phyloP scores from a whole-genome alignment of 2,329 filamentous ascomycete genomes.

The Aureobasidium uvarum region DNA sequence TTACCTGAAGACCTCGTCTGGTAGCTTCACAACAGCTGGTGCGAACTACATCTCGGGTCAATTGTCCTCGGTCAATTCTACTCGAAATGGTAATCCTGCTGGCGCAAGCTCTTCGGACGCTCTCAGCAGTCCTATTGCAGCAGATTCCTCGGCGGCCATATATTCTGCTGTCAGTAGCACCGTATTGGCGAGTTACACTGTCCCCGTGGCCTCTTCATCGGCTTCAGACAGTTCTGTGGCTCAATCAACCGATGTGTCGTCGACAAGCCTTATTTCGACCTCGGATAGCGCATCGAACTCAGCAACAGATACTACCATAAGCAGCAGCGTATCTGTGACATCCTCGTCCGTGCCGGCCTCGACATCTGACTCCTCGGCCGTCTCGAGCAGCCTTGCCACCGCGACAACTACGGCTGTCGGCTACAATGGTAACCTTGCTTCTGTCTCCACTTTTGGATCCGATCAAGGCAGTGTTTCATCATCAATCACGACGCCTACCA shows the following conservation, averaged over 20 bases:
- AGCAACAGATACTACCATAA: no score
- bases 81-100: not conserved
- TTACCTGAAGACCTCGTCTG: constrained; percentile 28
- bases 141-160: not conserved
- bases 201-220: not conserved
- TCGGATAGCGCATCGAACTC: not conserved
- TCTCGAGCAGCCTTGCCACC: not conserved
- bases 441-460: not conserved
- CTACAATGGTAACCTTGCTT: not conserved
- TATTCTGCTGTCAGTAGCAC: not conserved
- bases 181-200: not conserved
- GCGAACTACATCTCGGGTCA: constrained; percentile 25
- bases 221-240: not conserved
- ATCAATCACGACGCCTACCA: not conserved
- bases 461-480: not conserved
- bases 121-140: not conserved
- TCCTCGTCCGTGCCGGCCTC: no score
- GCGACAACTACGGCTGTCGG: not conserved
- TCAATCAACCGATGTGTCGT: not conserved
- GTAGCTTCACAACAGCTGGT: constrained; percentile 24
- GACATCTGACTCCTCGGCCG: not conserved
- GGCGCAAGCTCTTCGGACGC: not conserved
- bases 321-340: no score
- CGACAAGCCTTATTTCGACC: not conserved
- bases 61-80: constrained; percentile 8